Conservation (phyloP, 306 rosid genomes). For the Macrotyloma uniflorum region DNA sequence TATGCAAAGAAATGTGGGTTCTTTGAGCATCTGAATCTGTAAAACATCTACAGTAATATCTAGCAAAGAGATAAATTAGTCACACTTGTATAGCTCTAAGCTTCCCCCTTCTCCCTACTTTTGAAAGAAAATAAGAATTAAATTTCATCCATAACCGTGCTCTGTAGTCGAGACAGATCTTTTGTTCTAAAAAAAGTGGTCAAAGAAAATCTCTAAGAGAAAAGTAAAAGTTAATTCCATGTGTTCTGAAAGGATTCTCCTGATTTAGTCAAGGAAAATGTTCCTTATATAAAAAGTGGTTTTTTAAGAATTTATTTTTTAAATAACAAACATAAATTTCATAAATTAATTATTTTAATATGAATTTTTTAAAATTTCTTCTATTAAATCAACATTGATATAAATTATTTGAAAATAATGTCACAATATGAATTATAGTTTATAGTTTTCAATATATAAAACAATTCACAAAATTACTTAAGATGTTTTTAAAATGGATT, state of each 20-base stretch:
- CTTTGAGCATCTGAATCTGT: constrained; percentile 55
- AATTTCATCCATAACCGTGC: background rate
- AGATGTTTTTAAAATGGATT: too few species aligned
- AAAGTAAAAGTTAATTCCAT: background rate
- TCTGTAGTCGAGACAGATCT: background rate
- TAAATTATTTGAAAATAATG: too few species aligned
- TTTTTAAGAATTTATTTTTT: too few species aligned
- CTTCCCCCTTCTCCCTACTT: background rate
- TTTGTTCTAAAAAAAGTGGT: background rate
- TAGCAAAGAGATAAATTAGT: constrained; percentile 29
- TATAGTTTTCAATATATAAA: too few species aligned
- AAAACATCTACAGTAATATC: constrained; percentile 23
- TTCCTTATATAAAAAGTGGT: too few species aligned
- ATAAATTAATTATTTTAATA: too few species aligned
- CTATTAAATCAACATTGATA: too few species aligned
- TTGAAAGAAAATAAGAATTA: background rate
- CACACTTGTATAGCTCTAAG: constrained; percentile 11
- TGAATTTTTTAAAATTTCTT: too few species aligned
- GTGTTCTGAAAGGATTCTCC: background rate
- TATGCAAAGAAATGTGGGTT: constrained; percentile 42
- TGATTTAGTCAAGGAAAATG: background rate
- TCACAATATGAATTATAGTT: too few species aligned
- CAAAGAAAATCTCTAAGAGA: too few species aligned
- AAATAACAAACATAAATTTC: too few species aligned
- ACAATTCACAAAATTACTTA: too few species aligned